A percentile compares a stretch with the other conserved stretches of the same genome.
Evolutionary conservation across 352 stramenopile genomes (phyloP).

Genomic region (Globisporangium lucens): DNA sequence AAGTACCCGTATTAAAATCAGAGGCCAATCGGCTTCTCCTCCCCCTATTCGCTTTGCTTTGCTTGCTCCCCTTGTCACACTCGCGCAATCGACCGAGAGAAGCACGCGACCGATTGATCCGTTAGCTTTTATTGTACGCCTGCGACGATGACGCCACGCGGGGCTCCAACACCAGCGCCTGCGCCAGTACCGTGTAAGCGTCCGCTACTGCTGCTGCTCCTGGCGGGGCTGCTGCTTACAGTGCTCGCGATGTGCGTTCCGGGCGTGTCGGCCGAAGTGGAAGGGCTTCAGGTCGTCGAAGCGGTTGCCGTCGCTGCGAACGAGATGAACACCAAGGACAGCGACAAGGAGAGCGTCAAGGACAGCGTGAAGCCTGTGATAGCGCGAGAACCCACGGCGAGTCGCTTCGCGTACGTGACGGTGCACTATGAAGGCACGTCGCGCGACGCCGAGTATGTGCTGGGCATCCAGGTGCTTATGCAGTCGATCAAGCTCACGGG

Average conservation of each 20-base stretch:
- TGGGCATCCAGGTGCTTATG: conserved; percentile 83
- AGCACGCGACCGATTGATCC: background rate
- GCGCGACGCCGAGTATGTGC: conserved; percentile 80
- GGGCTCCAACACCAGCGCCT: background rate
- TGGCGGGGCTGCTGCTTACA: conserved; percentile 11
- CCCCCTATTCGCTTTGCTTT: background rate
- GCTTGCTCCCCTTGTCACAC: background rate
- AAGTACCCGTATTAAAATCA: background rate
- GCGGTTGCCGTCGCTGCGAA: conserved; percentile 16
- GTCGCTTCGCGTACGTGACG: conserved; percentile 82
- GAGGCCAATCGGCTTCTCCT: background rate
- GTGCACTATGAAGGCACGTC: conserved; percentile 85
- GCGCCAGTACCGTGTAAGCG: conserved; percentile 7
- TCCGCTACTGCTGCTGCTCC: conserved; percentile 22
- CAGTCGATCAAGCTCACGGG: conserved; percentile 84
- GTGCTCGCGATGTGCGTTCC: background rate
- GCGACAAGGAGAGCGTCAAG: conserved; percentile 9
- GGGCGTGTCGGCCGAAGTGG: conserved; percentile 8
- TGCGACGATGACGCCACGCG: background rate
- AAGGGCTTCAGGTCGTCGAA: conserved; percentile 5
- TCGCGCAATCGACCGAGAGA: background rate
- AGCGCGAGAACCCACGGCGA: conserved; percentile 26
- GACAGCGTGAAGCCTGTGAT: conserved; percentile 12
- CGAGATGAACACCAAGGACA: conserved; percentile 5
- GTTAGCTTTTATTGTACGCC: no score